Conservation (phyloP, 306 rosid genomes). For the Lagenaria siceraria region DNA sequence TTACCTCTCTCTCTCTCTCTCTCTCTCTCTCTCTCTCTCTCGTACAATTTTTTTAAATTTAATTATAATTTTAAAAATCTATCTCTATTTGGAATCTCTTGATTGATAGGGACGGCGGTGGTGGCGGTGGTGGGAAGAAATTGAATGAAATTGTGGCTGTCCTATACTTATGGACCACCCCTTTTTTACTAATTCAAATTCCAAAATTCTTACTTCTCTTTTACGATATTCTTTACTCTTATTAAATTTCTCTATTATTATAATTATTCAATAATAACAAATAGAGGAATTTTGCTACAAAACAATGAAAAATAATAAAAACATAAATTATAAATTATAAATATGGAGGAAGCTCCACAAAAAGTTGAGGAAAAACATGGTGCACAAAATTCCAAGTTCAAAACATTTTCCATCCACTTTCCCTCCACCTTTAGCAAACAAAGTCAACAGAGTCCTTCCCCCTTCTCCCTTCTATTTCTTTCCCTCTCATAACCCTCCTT, state of each 20-base stretch:
- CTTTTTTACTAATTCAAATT: not conserved
- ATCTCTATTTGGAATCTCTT: constrained; percentile 2
- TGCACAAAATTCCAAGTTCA: not conserved
- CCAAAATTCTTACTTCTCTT: not conserved
- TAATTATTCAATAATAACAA: no score
- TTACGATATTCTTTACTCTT: not conserved
- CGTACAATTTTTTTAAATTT: no score
- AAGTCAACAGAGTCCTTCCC: not conserved
- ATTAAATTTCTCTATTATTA: not conserved
- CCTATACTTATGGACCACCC: not conserved
- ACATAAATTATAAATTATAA: not conserved
- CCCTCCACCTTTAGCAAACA: not conserved
- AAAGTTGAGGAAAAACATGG: not conserved
- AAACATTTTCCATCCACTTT: not conserved
- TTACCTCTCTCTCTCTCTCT: not conserved
- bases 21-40: not conserved
- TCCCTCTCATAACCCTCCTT: no score
- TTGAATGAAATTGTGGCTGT: not conserved
- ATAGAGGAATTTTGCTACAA: no score
- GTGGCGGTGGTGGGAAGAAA: not conserved
- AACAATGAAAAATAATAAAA: no score
- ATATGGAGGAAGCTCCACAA: not conserved
- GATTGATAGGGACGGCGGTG: constrained; percentile 3
- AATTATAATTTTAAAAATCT: no score
- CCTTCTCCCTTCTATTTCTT: no score